These are phyloP conservation scores for Pseudisothecium myosuroides DNA, from an alignment of 225 moss, liverwort and hornwort genomes.

Conservation along the genomic window DNA sequence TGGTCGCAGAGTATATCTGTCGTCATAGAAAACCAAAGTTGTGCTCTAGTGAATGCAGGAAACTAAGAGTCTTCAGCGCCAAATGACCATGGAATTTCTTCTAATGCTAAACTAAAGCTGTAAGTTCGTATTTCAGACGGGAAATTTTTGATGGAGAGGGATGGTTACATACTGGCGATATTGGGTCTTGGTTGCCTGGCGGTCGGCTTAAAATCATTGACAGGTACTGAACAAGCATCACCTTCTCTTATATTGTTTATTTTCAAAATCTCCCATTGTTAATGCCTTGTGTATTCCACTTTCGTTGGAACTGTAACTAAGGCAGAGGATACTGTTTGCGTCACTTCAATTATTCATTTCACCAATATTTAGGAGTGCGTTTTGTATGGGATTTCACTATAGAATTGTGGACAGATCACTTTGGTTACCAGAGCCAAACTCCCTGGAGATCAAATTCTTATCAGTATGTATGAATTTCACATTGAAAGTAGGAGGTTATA, in stretches of 20 bases:
- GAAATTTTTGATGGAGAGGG: conserved; percentile 83
- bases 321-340: background rate
- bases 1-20: background rate
- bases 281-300: background rate
- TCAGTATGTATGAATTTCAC: background rate
- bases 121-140: conserved; percentile 17
- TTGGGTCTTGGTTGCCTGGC: conserved; percentile 89
- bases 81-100: background rate
- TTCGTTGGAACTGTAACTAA: background rate
- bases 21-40: background rate
- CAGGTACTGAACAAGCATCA: conserved; percentile 16
- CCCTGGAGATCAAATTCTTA: background rate
- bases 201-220: conserved; percentile 91
- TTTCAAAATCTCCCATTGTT: background rate
- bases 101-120: background rate
- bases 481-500: background rate
- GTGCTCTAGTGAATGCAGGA: background rate
- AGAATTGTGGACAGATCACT: background rate
- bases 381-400: background rate
- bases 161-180: conserved; percentile 88
- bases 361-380: background rate
- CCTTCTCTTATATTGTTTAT: background rate
- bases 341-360: background rate
- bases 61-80: background rate
- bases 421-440: background rate